Evolutionary conservation across 179 eudicot genomes (phyloP).

Genomic region (Spergularia azorica): DNA sequence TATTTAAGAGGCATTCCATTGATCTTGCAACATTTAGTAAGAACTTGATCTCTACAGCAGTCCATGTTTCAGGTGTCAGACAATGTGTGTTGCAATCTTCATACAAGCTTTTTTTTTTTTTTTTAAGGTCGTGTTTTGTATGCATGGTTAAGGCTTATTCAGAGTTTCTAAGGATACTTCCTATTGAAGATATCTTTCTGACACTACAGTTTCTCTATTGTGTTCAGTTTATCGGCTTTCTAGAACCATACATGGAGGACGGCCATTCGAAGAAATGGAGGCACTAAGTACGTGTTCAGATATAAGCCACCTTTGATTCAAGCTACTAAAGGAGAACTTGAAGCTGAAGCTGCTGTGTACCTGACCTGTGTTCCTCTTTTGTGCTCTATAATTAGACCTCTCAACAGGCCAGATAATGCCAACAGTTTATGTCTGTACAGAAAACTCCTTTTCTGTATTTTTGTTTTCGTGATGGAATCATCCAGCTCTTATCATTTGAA

Average conservation of each 20-base stretch:
- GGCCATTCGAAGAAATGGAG: conserved; percentile 76
- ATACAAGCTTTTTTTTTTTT: too few relatives aligned
- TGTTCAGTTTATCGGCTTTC: conserved; percentile 83
- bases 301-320: background rate
- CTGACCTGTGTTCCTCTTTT: background rate
- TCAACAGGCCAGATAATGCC: background rate
- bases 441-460: background rate
- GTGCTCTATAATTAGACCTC: background rate
- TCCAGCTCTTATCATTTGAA: background rate
- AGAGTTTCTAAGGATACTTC: too few relatives aligned
- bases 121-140: too few relatives aligned
- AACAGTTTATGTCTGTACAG: background rate
- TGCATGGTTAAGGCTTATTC: too few relatives aligned
- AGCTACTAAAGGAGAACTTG: background rate
- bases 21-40: too few relatives aligned
- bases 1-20: too few relatives aligned
- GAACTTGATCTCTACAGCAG: too few relatives aligned
- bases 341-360: background rate
- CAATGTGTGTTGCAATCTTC: too few relatives aligned
- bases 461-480: background rate
- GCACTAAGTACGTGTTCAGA: conserved; percentile 35
- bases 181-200: background rate
- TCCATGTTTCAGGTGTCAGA: too few relatives aligned
- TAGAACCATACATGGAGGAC: conserved; percentile 76
- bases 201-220: conserved; percentile 3